Evolutionary conservation across 2,329 filamentous ascomycete genomes (phyloP), one percentile per base, ranked within the genome.

Genomic region (Pseudocercospora cruenta): DNA sequence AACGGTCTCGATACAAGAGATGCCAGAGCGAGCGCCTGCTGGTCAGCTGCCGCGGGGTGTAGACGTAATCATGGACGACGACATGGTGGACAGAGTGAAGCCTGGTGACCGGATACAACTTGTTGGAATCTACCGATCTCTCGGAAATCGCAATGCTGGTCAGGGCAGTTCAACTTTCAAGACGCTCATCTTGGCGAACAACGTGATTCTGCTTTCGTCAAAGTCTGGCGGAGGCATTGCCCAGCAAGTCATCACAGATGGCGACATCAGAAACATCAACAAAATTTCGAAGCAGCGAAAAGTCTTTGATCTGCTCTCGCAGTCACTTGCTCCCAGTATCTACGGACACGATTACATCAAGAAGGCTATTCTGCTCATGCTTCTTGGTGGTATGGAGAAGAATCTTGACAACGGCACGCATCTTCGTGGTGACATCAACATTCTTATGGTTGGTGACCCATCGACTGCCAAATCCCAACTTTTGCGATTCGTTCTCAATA

Each of bases 401-500:
- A 99, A 99, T 75, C 81, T 99, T 64, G 95, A 98, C 69, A 99
- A 99, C 73, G 95, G 95, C 65, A 98, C 95, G 1, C 95, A 99
- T 86, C 82, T 99, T 78, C 91, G 95, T 86, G 95, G 95, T 82
- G 95, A 99, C 76, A 98, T 99, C 82, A 99, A 99, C 78, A 97
- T 99, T 71, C 85, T 99, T 59, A 98, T 99, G 95, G 94, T 99
- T 51, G 95, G 95, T 81, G 95, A 99, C 79, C 95, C 95, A 2
- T 99, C 95, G 0, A 99, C 95, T 0, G 95, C 95, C 67, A 99
- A 99, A 79, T 99, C 95, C n/a, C 95, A 99, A 78, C 86, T 99
- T 63, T 86, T 99, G 49, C 92, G 95, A 26, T 99, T 99, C 75
- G 95, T 99, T 12, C 86, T 98, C 70, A 99, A 99, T 78, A 99